phyloP scores from a whole-genome alignment of 257 asterid species.

The Striga asiatica region DNA sequence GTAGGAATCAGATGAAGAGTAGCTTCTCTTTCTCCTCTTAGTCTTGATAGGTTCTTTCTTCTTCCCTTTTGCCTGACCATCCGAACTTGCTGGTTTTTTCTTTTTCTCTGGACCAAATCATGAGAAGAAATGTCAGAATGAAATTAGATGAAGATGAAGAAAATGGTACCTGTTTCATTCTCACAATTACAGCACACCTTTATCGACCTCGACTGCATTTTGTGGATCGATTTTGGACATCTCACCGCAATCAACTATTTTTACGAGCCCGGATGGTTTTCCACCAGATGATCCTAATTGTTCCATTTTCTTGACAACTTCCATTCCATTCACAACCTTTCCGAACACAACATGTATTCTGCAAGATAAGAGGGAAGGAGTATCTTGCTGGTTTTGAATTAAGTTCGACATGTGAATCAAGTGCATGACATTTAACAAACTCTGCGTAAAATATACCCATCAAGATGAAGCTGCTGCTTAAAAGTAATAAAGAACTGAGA shows the following conservation, averaged over 20 bases:
- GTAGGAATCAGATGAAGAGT: slow-evolving; percentile 78
- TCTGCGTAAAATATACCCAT: slow-evolving; percentile 55
- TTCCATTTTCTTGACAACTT: slow-evolving; percentile 68
- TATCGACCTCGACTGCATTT: slow-evolving; percentile 31
- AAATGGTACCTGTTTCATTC: slow-evolving; percentile 1
- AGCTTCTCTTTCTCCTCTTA: slow-evolving; percentile 52
- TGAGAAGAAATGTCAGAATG: slow-evolving; percentile 11
- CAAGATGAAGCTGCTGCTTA: slow-evolving; percentile 90
- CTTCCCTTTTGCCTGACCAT: slow-evolving; percentile 35
- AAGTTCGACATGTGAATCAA: not conserved
- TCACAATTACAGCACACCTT: slow-evolving; percentile 39
- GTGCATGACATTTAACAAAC: not conserved
- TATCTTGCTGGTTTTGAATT: too few species aligned
- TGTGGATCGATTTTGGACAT: slow-evolving; percentile 25
- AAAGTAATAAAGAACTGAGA: slow-evolving; percentile 91
- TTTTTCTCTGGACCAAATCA: slow-evolving; percentile 37
- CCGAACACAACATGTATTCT: slow-evolving; percentile 99
- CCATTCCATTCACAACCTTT: slow-evolving; percentile 87
- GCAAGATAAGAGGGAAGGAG: slow-evolving; percentile 14
- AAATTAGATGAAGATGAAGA: slow-evolving; percentile 14
- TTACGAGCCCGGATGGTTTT: slow-evolving; percentile 48
- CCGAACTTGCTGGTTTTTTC: slow-evolving; percentile 41
- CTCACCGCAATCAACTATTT: slow-evolving; percentile 77
- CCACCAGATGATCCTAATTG: slow-evolving; percentile 69
- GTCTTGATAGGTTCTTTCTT: slow-evolving; percentile 32